These are phyloP conservation scores for Russula emetica DNA, from an alignment of 768 basidiomycete species.

Conservation along the genomic window DNA sequence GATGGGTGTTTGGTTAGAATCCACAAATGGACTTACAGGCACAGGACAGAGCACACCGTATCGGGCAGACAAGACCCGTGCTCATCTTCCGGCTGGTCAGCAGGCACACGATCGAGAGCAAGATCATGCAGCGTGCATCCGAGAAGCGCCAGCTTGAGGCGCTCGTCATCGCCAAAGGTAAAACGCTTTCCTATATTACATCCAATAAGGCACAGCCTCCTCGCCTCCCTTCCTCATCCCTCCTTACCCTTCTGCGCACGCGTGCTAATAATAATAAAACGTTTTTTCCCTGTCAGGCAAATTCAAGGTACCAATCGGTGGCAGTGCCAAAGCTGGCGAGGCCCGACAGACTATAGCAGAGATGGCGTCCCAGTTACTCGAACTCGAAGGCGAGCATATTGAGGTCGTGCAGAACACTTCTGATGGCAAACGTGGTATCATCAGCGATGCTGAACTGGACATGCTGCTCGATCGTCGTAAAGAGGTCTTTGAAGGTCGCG, in stretches of 20 bases:
- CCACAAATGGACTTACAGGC: slow-evolving; percentile 98
- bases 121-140: slow-evolving; percentile 81
- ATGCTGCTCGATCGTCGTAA: slow-evolving; percentile 75
- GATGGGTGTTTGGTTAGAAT: slow-evolving; percentile 46
- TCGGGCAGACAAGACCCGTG: slow-evolving; percentile 90
- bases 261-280: neutral
- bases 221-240: neutral
- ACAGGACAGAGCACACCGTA: slow-evolving; percentile 92
- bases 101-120: slow-evolving; percentile 86
- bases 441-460: slow-evolving; percentile 79
- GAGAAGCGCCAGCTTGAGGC: slow-evolving; percentile 91
- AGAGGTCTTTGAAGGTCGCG: slow-evolving; percentile 65
- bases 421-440: slow-evolving; percentile 62
- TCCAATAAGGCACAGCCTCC: neutral
- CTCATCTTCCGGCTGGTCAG: slow-evolving; percentile 85
- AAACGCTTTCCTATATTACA: slow-evolving; percentile 13
- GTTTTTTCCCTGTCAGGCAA: slow-evolving; percentile 48
- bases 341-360: slow-evolving; percentile 63
- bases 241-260: neutral
- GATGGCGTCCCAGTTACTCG: slow-evolving; percentile 71
- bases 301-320: slow-evolving; percentile 70
- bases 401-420: slow-evolving; percentile 75
- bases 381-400: slow-evolving; percentile 85
- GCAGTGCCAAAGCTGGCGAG: slow-evolving; percentile 41
- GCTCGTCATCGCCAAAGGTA: slow-evolving; percentile 90